Evolutionary conservation across 352 stramenopile species (phyloP), one percentile per base, ranked within the genome.

Genomic region (Globisporangium ultimum): DNA sequence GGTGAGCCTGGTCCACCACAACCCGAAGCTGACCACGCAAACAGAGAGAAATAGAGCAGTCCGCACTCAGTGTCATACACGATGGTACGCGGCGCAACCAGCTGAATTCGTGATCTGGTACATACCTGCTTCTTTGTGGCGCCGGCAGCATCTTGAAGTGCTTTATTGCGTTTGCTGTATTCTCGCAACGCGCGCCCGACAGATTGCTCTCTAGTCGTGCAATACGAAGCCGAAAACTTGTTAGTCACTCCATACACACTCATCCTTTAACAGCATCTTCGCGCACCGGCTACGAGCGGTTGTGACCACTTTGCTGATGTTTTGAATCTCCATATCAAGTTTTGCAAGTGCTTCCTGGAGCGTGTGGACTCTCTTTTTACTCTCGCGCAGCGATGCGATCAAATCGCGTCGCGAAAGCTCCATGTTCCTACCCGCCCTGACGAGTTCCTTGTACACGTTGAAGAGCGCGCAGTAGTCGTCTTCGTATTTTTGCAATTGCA

Each of bases 121-220:
- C 13, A 10, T 48, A 85, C 71, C 73, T 85, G 71, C 40, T 67
- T 50, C 40, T 71, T 70, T 41, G 73, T 80, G 47, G 65, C 45
- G 43, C 55, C 47, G 24, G 87, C 67, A 11, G 58, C 70, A 7
- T 69, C 53, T 58, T 84, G 72, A 15, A 88, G 65, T 18, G 69
- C 59, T 40, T 72, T 70, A 52, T 88, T 88, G 4, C 74, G 71
- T 32, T 73, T 78, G 13, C 66, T 68, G 42, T 88, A 88, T 48
- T 88, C 78, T 12, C 78, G 74, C 24, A 88, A 41, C 11, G 64
- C 76, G 24, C 67, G 64, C 13, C 63, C 67, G 17, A 88, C 51
- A 17, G 66, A 73, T 15, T 70, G 53, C 20, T 88, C 76, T 5
- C 78, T 88, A 17, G n/a, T 51, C 14, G 52, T 22, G 28, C 28